Base-by-base conservation (phyloP, 345 rosid species). In the Clarkia xantiana region DNA sequence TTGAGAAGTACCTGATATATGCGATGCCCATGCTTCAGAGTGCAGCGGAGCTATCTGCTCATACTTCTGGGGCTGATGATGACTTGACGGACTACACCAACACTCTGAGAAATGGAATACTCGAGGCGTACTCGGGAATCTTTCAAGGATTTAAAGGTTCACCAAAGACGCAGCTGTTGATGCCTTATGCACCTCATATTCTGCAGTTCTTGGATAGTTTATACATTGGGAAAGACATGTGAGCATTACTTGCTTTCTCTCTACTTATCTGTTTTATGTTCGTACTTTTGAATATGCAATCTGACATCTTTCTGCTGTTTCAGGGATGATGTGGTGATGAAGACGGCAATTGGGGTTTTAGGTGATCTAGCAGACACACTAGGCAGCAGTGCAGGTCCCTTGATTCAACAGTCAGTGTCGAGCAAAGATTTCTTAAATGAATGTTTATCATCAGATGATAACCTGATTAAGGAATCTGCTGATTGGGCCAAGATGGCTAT, bases 401-500 rank as follows among this genome's bases (percentile, higher is more conserved):
- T 76, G 69, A 72, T 76, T 56, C 81, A 72, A 68, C 75, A 76
- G 42, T 70, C 81, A 53, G 65, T 67, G 42, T 72, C 81, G 39
- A 62, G 69, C 66, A 72, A 67, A 62, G 78, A 70, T 53, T 76
- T 76, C 54, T 65, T 76, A 14, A 70, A 60, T 52, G 81, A 76
- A 60, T 76, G 81, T 48, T 65, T 76, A 36, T 72, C 73, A 6
- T 70, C 81, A 3, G 78, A 72, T 42, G 81, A 76, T 44, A 66
- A 62, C 61, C 50, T 72, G 73, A 73, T 79, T 44, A 79, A 79
- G 69, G 81, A 76, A 72, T 76, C 82, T 52, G 81, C 81, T 10
- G 78, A 76, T 58, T 76, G 81, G 81, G 73, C 81, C 62, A 76
- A 72, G 74, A 58, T 76, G 74, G 78, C 81, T 62, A 67, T 76